Base-by-base conservation (phyloP, 495 filamentous ascomycete species). In the Podospora pseudocomata region DNA sequence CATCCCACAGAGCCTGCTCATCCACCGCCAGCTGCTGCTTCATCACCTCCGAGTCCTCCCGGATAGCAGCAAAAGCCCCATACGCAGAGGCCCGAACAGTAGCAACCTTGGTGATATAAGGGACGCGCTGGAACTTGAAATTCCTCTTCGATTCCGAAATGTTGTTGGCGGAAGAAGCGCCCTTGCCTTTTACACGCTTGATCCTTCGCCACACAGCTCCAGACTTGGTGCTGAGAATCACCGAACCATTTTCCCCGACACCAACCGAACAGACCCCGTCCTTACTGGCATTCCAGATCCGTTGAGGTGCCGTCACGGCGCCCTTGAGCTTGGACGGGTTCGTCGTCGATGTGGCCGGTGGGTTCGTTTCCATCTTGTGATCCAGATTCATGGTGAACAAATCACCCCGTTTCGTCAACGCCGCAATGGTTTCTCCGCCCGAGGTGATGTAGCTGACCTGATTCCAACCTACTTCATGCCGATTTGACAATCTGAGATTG, bases 181-280 rank as follows among this genome's bases (percentile, higher is more conserved):
- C 88, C 73, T 96, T 97, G 68, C 87, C 86, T 68, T 93, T 94
- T 9, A 85, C 82, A 70, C 96, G 86, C 72, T 91, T 93, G 66
- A 92, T 85, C 60, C 94, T 88, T 65, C 86, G 88, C 94, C 94
- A 99, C 1, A 97, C 94, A 58, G 91, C 94, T 5, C 95, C 95
- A 49, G 92, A 93, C 66, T 92, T 84, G 1, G 95, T 98, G 71
- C 92, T 94, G 67, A 99, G 87, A 67, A 99, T 96, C 68, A 99
- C 92, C 2, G 93, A 97, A 6, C 93, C 96, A 81, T 97, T 91
- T 75, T 96, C 92, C 16, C 93, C 92, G 5, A 99, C 89, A 68
- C 88, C 91, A 19, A 96, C 91, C 71, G 97, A 96, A 68, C 84
- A 86, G 9, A 90, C 94, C 13, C 92, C 84, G 67, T 87, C 92